Conservation (phyloP, 306 rosid genomes). For the Cicer bijugum region DNA sequence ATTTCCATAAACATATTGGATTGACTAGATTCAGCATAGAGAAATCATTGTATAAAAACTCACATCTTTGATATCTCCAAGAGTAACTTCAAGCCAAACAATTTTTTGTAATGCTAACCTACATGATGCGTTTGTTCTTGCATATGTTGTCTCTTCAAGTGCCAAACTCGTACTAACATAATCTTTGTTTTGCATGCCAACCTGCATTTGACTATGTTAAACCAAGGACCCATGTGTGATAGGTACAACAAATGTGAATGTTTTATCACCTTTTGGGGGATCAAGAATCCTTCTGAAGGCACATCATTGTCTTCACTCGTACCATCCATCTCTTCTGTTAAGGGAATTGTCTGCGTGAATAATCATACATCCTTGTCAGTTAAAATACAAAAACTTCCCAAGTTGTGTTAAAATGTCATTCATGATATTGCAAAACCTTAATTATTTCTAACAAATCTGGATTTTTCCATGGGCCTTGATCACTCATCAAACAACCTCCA, state of each 20-base stretch:
- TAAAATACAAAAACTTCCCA: neutral
- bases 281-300: conserved; percentile 39
- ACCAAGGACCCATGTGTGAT: neutral
- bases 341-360: conserved; percentile 58
- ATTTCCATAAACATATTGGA: neutral
- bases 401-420: neutral
- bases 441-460: conserved; percentile 62
- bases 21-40: conserved; percentile 6
- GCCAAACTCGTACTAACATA: neutral
- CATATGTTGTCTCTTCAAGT: conserved; percentile 29
- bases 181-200: conserved; percentile 39
- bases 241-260: conserved; percentile 5
- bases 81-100: conserved; percentile 63
- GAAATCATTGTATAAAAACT: conserved; percentile 42
- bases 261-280: conserved; percentile 48
- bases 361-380: conserved; percentile 16
- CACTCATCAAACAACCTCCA: conserved; percentile 85
- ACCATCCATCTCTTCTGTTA: conserved; percentile 43
- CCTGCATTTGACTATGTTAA: conserved; percentile 44
- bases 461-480: conserved; percentile 88
- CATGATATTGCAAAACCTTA: conserved; percentile 55
- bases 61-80: conserved; percentile 61
- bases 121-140: conserved; percentile 39
- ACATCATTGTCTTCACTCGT: conserved; percentile 30
- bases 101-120: conserved; percentile 54